A percentile compares a stretch with the other conserved stretches of the same genome.
phyloP scores from a whole-genome alignment of 2,329 filamentous ascomycete species.

The Fusarium sp. region DNA sequence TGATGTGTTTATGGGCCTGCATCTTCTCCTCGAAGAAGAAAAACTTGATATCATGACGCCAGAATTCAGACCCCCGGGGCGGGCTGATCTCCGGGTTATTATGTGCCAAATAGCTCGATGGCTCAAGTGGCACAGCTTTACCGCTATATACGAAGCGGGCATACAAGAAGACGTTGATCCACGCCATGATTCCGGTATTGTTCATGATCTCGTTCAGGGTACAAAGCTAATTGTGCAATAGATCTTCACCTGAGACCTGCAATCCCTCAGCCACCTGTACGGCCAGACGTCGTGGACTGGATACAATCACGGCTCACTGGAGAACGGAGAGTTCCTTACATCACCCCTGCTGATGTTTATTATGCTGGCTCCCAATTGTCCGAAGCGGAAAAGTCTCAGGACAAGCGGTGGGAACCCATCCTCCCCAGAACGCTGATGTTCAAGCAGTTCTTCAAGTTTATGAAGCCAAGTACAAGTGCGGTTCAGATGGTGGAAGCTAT shows the following conservation, averaged over 20 bases:
- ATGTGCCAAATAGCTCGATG: conserved; percentile 85
- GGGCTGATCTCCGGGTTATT: conserved; percentile 73
- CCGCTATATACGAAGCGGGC: conserved; percentile 63
- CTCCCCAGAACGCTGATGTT: conserved; percentile 79
- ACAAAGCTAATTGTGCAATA: conserved; percentile 30
- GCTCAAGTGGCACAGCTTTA: conserved; percentile 76
- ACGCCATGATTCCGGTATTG: conserved; percentile 56
- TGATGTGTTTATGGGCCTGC: conserved; percentile 80
- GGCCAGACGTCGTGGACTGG: conserved; percentile 66
- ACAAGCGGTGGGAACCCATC: conserved; percentile 59
- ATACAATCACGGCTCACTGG: conserved; percentile 62
- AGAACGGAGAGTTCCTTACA: conserved; percentile 53
- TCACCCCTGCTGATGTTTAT: conserved; percentile 61
- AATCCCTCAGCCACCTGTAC: conserved; percentile 51
- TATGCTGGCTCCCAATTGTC: conserved; percentile 54
- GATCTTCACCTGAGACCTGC: conserved; percentile 51
- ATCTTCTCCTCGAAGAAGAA: conserved; percentile 89
- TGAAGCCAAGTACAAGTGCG: conserved; percentile 64
- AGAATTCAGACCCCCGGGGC: conserved; percentile 59
- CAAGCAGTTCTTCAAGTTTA: conserved; percentile 72
- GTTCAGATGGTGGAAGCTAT: conserved; percentile 80
- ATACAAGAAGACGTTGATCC: conserved; percentile 62
- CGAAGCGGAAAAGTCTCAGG: conserved; percentile 52
- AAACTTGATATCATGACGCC: conserved; percentile 77
- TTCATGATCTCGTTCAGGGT: background rate